These are phyloP conservation scores for Colletotrichum plurivorum DNA, from an alignment of 2,329 filamentous ascomycete genomes.

Conservation along the genomic window DNA sequence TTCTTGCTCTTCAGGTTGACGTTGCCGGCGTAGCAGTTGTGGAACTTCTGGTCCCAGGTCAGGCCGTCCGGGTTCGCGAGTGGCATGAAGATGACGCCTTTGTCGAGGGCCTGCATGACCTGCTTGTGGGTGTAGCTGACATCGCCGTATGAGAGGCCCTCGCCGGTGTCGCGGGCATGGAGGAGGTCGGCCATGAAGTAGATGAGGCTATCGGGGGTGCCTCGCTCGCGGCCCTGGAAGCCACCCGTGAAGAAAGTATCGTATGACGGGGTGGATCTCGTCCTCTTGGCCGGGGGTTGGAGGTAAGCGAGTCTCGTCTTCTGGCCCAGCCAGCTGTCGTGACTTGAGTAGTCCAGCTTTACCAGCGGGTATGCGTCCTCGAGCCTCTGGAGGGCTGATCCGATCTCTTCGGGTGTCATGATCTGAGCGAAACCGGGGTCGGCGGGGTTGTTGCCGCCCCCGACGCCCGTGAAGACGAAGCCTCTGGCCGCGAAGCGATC, in stretches of 20 bases:
- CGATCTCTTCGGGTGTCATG: slow-evolving; percentile 60
- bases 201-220: slow-evolving; percentile 67
- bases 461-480: slow-evolving; percentile 48
- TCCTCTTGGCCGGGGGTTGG: neutral
- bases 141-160: slow-evolving; percentile 65
- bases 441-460: slow-evolving; percentile 40
- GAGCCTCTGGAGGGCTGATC: slow-evolving; percentile 59
- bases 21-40: slow-evolving; percentile 70
- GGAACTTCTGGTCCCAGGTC: slow-evolving; percentile 63
- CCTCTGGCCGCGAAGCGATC: slow-evolving; percentile 58
- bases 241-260: slow-evolving; percentile 63
- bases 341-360: slow-evolving; percentile 55
- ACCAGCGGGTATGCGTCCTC: slow-evolving; percentile 54
- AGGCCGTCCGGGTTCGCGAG: slow-evolving; percentile 68
- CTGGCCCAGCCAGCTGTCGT: slow-evolving; percentile 58
- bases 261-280: too few species aligned
- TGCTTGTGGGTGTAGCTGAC: slow-evolving; percentile 65
- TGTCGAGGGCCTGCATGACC: slow-evolving; percentile 63
- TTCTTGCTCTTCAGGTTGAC: slow-evolving; percentile 56
- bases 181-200: slow-evolving; percentile 72
- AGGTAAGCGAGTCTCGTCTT: slow-evolving; percentile 58
- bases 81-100: slow-evolving; percentile 67
- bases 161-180: slow-evolving; percentile 62
- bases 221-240: slow-evolving; percentile 71
- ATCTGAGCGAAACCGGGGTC: slow-evolving; percentile 56